Evolutionary conservation across 768 basidiomycete species (phyloP).

Genomic region (Pisolithus tinctorius): DNA sequence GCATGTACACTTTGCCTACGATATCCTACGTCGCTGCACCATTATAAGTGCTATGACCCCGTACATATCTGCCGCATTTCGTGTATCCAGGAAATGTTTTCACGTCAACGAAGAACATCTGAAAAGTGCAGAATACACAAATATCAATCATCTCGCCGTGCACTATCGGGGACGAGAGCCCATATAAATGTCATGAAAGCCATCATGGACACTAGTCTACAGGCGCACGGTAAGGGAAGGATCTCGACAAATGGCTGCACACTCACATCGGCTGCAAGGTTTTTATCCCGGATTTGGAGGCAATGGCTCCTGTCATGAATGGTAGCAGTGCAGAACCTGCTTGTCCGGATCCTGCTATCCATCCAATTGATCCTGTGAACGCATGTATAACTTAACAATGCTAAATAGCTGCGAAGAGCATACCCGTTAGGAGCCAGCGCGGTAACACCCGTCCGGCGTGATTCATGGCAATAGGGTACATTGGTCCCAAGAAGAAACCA

Average conservation of each 20-base stretch:
- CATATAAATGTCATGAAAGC: conserved; percentile 35
- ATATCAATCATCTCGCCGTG: conserved; percentile 11
- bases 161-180: conserved; percentile 33
- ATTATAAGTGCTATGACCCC: no score
- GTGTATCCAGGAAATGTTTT: no score
- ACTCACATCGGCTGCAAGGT: conserved; percentile 32
- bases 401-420: neutral
- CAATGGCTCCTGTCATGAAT: conserved; percentile 66
- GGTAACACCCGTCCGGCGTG: conserved; percentile 64
- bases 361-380: conserved; percentile 46
- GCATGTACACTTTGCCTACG: no score
- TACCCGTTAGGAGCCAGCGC: conserved; percentile 54
- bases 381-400: neutral
- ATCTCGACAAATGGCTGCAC: neutral
- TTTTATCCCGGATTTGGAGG: conserved; percentile 48
- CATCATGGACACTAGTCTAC: conserved; percentile 36
- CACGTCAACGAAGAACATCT: no score
- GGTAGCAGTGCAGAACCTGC: conserved; percentile 68
- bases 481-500: conserved; percentile 47
- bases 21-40: no score
- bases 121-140: neutral
- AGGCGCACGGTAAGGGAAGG: neutral
- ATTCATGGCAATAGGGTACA: conserved; percentile 60
- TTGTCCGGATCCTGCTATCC: conserved; percentile 65
- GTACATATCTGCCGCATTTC: no score